Evolutionary conservation across 2,329 filamentous ascomycete genomes (phyloP), one percentile per base, ranked within the genome.

Genomic region (Sclerotinia glacialis): DNA sequence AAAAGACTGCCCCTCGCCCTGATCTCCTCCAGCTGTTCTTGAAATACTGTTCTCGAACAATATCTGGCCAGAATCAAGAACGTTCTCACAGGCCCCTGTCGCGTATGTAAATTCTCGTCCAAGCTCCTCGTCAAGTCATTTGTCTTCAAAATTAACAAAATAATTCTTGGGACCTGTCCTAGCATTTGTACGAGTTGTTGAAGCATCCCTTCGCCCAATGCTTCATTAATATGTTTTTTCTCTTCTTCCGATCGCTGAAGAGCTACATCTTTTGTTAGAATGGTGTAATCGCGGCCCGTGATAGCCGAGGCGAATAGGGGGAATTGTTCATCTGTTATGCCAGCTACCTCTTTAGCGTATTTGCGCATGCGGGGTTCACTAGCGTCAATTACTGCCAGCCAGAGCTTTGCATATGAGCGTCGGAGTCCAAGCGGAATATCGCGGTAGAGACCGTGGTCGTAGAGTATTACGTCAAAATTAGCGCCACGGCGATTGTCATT

Each of bases 371-470:
- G 83, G 3, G 83, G 79, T 79, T 97, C 89, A 75, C 99, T 92
- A 0, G 90, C 90, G 72, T 98, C 92, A 63, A 99, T 90, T 31
- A 99, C 92, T 6, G 95, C 93, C 14, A 99, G 87, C 95, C 95
- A 99, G 77, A 99, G 90, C 78, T 97, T 96, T 63, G 95, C 95
- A 74, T 99, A 99, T 23, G 89, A 91, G 31, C 93, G 87, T 63
- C 93, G 89, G 37, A 97, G 79, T 1, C 86, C 80, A 66, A 87
- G 81, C 0, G 93, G 91, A 63, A 98, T 98, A 72, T 96, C 92
- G 67, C 96, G 90, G 79, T 99, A 99, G 3, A 99, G 83, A 2
- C 95, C 96, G 77, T 99, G 95, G 76, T 99, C 95, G 80, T 99
- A 99, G 3, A 99, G 84, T 66, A 99, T 89, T 64, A 99, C 86